Percentiles rank a stretch among this genome's conserved stretches.
These are phyloP conservation scores for Meira miltonrushii DNA, from an alignment of 1,284 basidiomycete species.

Conservation along the genomic window DNA sequence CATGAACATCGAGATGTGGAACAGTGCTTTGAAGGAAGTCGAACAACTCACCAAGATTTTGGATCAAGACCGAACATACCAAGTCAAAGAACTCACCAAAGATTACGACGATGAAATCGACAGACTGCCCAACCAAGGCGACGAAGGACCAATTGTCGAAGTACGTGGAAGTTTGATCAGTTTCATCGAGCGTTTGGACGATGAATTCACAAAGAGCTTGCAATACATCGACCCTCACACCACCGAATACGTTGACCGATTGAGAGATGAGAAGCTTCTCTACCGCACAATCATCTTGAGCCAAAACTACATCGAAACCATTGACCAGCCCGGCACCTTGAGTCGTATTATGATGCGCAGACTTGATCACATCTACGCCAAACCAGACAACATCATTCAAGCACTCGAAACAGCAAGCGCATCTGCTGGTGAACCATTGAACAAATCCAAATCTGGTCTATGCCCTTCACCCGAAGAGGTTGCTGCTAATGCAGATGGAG, in stretches of 20 bases:
- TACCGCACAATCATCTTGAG: conserved; percentile 89
- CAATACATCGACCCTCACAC: conserved; percentile 99
- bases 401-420: conserved; percentile 68
- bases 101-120: conserved; percentile 92
- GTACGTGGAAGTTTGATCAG: conserved; percentile 51
- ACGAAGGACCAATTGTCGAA: conserved; percentile 42
- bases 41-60: conserved; percentile 79
- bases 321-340: conserved; percentile 27
- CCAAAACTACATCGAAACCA: conserved; percentile 69
- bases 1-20: conserved; percentile 91
- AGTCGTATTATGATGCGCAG: conserved; percentile 83
- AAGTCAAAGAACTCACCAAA: conserved; percentile 72
- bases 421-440: conserved; percentile 15
- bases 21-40: conserved; percentile 77
- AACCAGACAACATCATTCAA: conserved; percentile 82
- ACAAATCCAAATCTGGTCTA: conserved; percentile 50
- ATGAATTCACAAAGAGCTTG: conserved; percentile 95
- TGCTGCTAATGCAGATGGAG: conserved; percentile 47
- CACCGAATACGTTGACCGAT: conserved; percentile 91
- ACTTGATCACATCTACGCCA: conserved; percentile 95
- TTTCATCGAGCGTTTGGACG: conserved; percentile 91
- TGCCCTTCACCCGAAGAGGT: conserved; percentile 32
- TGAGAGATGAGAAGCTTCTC: conserved; percentile 77
- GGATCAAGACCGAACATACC: conserved; percentile 66
- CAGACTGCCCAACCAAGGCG: conserved; percentile 64